A percentile compares a stretch with the other conserved stretches of the same genome.
Conservation (phyloP, 202 grass and related monocot species). For the Panicum hallii region DNA sequence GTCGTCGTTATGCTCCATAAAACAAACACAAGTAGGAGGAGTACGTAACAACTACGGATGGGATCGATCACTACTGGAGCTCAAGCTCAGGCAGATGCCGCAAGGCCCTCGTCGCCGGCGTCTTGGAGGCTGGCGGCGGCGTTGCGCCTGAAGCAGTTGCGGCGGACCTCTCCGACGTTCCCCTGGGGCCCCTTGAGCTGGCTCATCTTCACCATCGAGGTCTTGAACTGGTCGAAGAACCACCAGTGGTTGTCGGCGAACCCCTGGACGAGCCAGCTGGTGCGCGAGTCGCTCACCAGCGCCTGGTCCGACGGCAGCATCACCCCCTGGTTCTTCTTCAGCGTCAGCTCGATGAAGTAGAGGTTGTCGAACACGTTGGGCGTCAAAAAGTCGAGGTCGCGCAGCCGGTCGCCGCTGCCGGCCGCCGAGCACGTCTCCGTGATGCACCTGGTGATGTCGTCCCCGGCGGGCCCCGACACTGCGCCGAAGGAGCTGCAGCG, state of each 20-base stretch:
- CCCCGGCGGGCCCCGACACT: background rate
- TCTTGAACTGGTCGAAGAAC: conserved; percentile 66
- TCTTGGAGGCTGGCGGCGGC: too few relatives aligned
- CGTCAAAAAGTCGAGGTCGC: conserved; percentile 33
- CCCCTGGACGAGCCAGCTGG: conserved; percentile 41
- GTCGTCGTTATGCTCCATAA: too few relatives aligned
- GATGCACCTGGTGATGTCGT: conserved; percentile 19
- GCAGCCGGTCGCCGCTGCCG: conserved; percentile 19
- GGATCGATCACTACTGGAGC: too few relatives aligned
- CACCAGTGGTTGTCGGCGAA: conserved; percentile 62
- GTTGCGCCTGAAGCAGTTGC: conserved; percentile 54
- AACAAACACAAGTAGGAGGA: too few relatives aligned
- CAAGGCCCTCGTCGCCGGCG: background rate
- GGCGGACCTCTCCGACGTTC: conserved; percentile 55
- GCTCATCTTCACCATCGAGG: conserved; percentile 62
- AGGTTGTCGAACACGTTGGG: conserved; percentile 53
- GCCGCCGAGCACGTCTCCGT: background rate
- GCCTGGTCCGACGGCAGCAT: conserved; percentile 67
- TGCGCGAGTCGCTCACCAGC: conserved; percentile 45
- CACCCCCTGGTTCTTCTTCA: conserved; percentile 47
- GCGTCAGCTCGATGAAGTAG: conserved; percentile 53
- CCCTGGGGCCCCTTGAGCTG: conserved; percentile 50
- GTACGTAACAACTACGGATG: too few relatives aligned
- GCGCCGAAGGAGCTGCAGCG: conserved; percentile 48
- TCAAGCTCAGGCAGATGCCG: background rate